A percentile compares a stretch with the other conserved stretches of the same genome.
Evolutionary conservation across 2,329 filamentous ascomycete genomes (phyloP).

Genomic region (Aspergillus ruber): DNA sequence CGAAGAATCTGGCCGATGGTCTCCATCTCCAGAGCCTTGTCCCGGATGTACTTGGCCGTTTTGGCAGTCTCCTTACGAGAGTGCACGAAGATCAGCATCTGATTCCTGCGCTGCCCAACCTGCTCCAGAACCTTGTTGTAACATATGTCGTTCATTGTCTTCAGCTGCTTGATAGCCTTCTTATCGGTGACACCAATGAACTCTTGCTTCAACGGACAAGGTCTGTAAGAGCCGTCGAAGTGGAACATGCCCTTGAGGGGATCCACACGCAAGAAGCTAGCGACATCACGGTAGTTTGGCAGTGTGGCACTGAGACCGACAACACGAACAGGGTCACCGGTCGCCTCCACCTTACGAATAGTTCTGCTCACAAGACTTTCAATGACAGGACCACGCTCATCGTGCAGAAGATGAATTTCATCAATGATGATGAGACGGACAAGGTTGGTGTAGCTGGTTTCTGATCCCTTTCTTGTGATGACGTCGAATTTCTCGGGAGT

Average conservation of each 20-base stretch:
- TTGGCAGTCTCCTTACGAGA: slow-evolving; percentile 97
- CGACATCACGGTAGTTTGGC: slow-evolving; percentile 94
- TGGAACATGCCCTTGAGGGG: slow-evolving; percentile 82
- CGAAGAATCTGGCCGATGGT: slow-evolving; percentile 94
- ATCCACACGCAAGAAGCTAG: slow-evolving; percentile 88
- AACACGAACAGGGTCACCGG: slow-evolving; percentile 83
- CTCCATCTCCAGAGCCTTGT: slow-evolving; percentile 94
- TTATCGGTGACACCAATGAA: slow-evolving; percentile 97
- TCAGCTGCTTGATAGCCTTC: slow-evolving; percentile 97
- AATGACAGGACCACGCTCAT: slow-evolving; percentile 91
- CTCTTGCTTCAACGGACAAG: slow-evolving; percentile 90
- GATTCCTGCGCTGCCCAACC: slow-evolving; percentile 84
- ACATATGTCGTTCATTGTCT: slow-evolving; percentile 98
- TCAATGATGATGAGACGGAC: slow-evolving; percentile 94
- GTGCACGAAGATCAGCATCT: slow-evolving; percentile 99
- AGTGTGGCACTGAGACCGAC: slow-evolving; percentile 90
- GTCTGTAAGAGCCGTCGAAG: slow-evolving; percentile 89
- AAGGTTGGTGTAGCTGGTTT: slow-evolving; percentile 94
- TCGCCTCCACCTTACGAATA: slow-evolving; percentile 88
- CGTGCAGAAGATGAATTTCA: slow-evolving; percentile 94
- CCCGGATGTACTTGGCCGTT: slow-evolving; percentile 89
- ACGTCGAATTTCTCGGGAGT: slow-evolving; percentile 99
- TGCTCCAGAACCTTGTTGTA: slow-evolving; percentile 97
- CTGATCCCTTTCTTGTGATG: slow-evolving; percentile 94
- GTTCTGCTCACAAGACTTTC: slow-evolving; percentile 96